These are phyloP conservation scores for Capsicum chinense DNA, from an alignment of 257 asterid species.

Conservation along the genomic window DNA sequence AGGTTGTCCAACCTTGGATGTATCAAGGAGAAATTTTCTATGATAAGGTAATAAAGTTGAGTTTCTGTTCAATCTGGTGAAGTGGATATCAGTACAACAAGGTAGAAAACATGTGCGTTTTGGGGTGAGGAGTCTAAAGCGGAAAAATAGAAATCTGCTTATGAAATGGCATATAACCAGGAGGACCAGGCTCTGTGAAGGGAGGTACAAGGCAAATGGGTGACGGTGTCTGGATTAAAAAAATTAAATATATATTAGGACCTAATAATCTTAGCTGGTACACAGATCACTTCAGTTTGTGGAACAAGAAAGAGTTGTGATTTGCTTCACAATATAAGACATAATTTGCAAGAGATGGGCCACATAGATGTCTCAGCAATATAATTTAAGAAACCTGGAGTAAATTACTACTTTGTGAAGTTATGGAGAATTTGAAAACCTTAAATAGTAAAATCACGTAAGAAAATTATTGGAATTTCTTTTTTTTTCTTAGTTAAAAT, in stretches of 20 bases:
- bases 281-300: neutral
- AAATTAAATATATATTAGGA: neutral
- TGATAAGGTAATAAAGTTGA: too few relatives aligned
- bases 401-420: neutral
- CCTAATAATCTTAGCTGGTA: neutral
- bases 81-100: too few relatives aligned
- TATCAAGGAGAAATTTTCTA: too few relatives aligned
- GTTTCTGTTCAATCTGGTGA: too few relatives aligned
- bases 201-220: neutral
- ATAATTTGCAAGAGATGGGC: neutral
- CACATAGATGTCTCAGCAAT: neutral
- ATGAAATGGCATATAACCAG: too few relatives aligned
- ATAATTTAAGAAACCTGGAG: neutral
- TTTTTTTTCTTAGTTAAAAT: neutral
- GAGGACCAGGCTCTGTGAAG: too few relatives aligned
- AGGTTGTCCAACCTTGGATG: too few relatives aligned
- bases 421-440: slow-evolving; percentile 8
- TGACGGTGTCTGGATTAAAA: neutral
- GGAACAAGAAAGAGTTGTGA: neutral
- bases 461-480: neutral
- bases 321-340: neutral
- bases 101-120: too few relatives aligned
- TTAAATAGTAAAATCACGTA: neutral
- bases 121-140: too few relatives aligned
- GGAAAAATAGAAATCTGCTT: too few relatives aligned